phyloP scores from a whole-genome alignment of 2,329 filamentous ascomycete species.

The Zymoseptoria passerinii region DNA sequence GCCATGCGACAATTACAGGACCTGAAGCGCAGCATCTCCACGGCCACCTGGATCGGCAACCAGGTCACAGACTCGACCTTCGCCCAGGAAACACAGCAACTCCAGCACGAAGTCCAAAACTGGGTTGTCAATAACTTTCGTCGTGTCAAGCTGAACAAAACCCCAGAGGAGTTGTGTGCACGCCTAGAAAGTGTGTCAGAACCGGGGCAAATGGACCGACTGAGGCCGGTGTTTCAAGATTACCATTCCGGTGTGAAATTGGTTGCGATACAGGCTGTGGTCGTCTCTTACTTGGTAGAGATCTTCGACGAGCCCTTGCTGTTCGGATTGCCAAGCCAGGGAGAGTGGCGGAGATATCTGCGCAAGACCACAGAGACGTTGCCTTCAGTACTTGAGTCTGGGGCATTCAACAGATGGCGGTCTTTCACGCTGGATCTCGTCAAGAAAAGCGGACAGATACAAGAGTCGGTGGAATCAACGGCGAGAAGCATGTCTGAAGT shows the following conservation, averaged over 20 bases:
- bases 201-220: slow-evolving; percentile 14
- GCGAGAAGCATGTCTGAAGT: slow-evolving; percentile 19
- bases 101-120: slow-evolving; percentile 63
- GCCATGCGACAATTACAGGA: slow-evolving; percentile 52
- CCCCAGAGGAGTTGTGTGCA: slow-evolving; percentile 15
- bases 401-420: slow-evolving; percentile 58
- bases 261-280: slow-evolving; percentile 54
- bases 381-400: slow-evolving; percentile 23
- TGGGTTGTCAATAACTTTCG: slow-evolving; percentile 66
- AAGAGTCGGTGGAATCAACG: slow-evolving; percentile 15
- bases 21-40: slow-evolving; percentile 64
- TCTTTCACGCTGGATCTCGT: slow-evolving; percentile 55
- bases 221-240: slow-evolving; percentile 41
- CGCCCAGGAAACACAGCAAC: slow-evolving; percentile 48
- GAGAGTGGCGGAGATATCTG: slow-evolving; percentile 19
- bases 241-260: slow-evolving; percentile 50
- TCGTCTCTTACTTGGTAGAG: slow-evolving; percentile 53
- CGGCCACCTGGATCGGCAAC: slow-evolving; percentile 53
- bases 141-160: slow-evolving; percentile 45
- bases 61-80: slow-evolving; percentile 60
- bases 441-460: slow-evolving; percentile 39
- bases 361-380: slow-evolving; percentile 18
- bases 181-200: slow-evolving; percentile 18
- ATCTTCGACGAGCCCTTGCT: slow-evolving; percentile 55
- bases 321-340: slow-evolving; percentile 51